phyloP scores from a whole-genome alignment of 1,284 basidiomycete genomes.

The Ceratobasidium sp. region DNA sequence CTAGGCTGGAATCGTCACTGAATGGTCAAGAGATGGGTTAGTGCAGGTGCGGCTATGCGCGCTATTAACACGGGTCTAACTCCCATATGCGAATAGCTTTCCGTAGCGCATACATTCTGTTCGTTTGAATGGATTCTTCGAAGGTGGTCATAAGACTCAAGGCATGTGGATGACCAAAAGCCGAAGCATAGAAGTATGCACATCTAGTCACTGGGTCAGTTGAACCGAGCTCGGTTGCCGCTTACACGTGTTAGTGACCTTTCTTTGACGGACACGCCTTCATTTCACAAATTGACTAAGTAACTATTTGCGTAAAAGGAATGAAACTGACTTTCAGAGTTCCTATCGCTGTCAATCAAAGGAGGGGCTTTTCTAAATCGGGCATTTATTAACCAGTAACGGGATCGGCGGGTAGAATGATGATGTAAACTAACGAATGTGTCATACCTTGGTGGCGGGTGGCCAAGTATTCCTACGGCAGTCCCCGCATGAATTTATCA shows the following conservation, averaged over 20 bases:
- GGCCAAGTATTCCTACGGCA: conserved; percentile 13
- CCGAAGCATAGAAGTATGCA: background rate
- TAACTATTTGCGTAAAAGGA: no score
- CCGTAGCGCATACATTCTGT: no score
- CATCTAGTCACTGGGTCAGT: no score
- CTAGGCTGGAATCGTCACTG: background rate
- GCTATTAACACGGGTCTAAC: conserved; percentile 32
- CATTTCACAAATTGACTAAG: no score
- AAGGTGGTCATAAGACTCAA: background rate
- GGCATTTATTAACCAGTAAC: background rate
- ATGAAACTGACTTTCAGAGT: no score
- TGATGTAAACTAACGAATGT: background rate
- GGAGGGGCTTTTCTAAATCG: background rate
- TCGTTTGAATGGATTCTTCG: background rate
- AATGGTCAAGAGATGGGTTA: background rate
- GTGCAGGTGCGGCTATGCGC: background rate
- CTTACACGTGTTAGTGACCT: no score
- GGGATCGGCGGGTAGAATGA: background rate
- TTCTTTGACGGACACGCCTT: no score
- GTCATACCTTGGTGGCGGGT: conserved; percentile 21
- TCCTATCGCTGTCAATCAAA: background rate
- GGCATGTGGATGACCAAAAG: background rate
- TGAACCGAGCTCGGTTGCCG: no score
- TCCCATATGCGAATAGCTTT: conserved; percentile 29
- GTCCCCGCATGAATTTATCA: background rate